Evolutionary conservation across 2,329 filamentous ascomycete genomes (phyloP), one percentile per base, ranked within the genome.

Genomic region (Ophiostoma fasciatum): DNA sequence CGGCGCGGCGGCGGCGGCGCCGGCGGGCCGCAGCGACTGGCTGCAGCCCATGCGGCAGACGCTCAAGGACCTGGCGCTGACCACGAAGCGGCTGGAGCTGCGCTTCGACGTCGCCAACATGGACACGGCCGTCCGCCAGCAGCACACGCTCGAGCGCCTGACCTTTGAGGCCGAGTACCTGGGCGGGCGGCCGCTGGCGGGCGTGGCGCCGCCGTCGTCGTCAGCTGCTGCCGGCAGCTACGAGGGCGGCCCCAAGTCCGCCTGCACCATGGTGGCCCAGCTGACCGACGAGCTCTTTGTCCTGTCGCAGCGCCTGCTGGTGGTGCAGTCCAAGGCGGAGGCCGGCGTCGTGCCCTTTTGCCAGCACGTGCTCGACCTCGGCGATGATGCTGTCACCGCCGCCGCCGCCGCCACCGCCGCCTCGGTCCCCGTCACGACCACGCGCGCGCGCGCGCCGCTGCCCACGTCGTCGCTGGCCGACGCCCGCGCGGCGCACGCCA

Each of bases 41-140:
- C 29, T 37, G 23, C 17, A 27, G 23, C 28, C 28, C 5, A 27
- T 37, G 22, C 35, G 28, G 8, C 23, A 20, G 9, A 9, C n/a
- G 17, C 22, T 32, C n/a, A 13, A 9, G 14, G 18, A 31, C 14
- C 11, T 32, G 4, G 23, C 29, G 2, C 22, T 21, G 6, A 8
- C n/a, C n/a, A 32, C 29, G 7, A 31, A 31, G 10, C 28, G 23
- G 9, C 23, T 37, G 10, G 35, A 39, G 22, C 22, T 42, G 20
- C 39, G 39, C 26, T 36, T 41, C 7, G 33, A 22, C 33, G 9
- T n/a, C n/a, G 7, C 19, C 10, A 6, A 27, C 21, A 21, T 30
- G 23, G n/a, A 10, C 8, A 7, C 17, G 28, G 25, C 22, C 15
- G n/a, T 37, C 5, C 28, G 25, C 10, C 40, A 39, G 28, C 40